These are phyloP conservation scores for Colletotrichum tamarilloi DNA, from an alignment of 2,329 filamentous ascomycete species.

Conservation along the genomic window DNA sequence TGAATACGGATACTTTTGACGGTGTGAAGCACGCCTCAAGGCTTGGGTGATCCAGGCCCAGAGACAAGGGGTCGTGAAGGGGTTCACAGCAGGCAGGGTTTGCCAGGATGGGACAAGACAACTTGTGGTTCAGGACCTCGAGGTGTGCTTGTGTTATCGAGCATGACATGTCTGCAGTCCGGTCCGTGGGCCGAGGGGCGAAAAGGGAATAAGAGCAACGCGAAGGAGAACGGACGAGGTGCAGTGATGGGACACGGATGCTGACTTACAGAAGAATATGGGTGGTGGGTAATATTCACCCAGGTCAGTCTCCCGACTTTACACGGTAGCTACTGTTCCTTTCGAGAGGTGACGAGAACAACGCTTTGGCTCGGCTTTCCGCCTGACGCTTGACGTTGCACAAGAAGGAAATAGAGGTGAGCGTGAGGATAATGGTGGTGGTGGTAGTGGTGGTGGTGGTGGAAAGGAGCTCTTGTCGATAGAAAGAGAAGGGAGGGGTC, in stretches of 20 bases:
- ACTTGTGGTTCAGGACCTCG: slow-evolving; percentile 13
- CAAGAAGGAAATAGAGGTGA: background rate
- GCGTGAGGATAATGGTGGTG: background rate
- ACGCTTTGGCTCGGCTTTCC: slow-evolving; percentile 24
- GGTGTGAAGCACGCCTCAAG: background rate
- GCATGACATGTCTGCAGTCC: slow-evolving; percentile 11
- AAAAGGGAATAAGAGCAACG: background rate
- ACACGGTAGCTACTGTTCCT: slow-evolving; percentile 22
- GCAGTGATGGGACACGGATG: slow-evolving; percentile 2
- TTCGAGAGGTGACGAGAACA: background rate
- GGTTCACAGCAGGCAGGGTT: slow-evolving; percentile 13
- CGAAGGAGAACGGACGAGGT: slow-evolving; percentile 2
- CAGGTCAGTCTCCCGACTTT: background rate
- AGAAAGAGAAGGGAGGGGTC: background rate
- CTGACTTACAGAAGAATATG: slow-evolving; percentile 19
- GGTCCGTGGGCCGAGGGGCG: slow-evolving; percentile 12
- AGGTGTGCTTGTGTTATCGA: slow-evolving; percentile 13
- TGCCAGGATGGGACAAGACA: slow-evolving; percentile 27
- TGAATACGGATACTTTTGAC: background rate
- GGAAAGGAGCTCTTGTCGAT: background rate
- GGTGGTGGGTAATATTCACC: slow-evolving; percentile 13
- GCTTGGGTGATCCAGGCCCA: background rate
- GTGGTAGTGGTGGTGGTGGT: background rate
- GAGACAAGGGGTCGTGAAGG: slow-evolving; percentile 6
- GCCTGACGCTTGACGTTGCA: slow-evolving; percentile 22